Evolutionary conservation across 495 filamentous ascomycete species (phyloP).

Genomic region (Aspergillus hancockii): DNA sequence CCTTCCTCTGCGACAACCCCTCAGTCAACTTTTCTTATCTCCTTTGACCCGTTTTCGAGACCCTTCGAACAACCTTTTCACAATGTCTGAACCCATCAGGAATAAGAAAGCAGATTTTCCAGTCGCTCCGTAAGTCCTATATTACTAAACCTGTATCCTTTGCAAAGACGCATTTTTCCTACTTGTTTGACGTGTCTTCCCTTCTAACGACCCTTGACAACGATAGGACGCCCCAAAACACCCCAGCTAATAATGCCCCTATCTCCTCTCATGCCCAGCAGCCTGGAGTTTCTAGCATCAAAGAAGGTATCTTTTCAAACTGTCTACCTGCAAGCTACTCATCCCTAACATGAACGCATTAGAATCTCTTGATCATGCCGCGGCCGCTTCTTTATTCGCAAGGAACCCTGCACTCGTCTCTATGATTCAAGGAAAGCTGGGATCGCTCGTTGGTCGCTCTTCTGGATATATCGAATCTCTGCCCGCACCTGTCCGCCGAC

Average conservation of each 20-base stretch:
- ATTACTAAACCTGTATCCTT: constrained; percentile 4
- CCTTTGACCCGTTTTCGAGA: constrained; percentile 1
- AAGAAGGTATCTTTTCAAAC: constrained; percentile 73
- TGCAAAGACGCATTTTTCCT: background rate
- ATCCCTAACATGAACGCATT: constrained; percentile 11
- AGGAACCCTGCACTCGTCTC: constrained; percentile 89
- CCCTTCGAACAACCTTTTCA: constrained; percentile 20
- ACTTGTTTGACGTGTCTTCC: constrained; percentile 2
- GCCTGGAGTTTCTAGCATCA: constrained; percentile 91
- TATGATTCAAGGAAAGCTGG: constrained; percentile 96
- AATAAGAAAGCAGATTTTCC: constrained; percentile 84
- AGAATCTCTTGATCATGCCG: constrained; percentile 89
- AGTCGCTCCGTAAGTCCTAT: constrained; percentile 73
- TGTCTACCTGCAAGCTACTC: constrained; percentile 9
- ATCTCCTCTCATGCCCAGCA: constrained; percentile 98
- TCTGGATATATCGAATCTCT: constrained; percentile 98
- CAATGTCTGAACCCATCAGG: constrained; percentile 88
- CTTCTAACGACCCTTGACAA: constrained; percentile 28
- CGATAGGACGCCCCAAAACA: constrained; percentile 90
- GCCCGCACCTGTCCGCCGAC: constrained; percentile 81
- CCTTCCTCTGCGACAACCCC: constrained; percentile 29
- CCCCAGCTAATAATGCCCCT: constrained; percentile 88
- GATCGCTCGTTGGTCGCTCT: constrained; percentile 87
- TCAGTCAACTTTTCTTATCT: constrained; percentile 19
- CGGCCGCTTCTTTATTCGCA: constrained; percentile 89